Evolutionary conservation across 1,284 basidiomycete genomes (phyloP), one percentile per base, ranked within the genome.

Genomic region (Papiliotrema flavescens): DNA sequence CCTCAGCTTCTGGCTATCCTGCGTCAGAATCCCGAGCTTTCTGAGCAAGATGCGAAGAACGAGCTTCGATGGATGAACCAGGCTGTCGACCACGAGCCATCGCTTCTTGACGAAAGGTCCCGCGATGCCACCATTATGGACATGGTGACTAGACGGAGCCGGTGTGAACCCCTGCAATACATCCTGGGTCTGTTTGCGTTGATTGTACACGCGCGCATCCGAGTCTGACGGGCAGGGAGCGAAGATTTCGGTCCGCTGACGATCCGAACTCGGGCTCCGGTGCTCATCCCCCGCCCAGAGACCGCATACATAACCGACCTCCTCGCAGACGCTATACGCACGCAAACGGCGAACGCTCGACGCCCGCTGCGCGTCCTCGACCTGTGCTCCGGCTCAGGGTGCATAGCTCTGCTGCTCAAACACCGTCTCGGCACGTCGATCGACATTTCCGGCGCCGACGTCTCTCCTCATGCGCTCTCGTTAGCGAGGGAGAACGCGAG

Each of bases 271-370:
- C 83, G 87, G 23, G 78, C 86, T 2, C 93, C 93, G 0, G 84
- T 86, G 5, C 84, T 96, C 56, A 96, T 96, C 44, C 92, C 93
- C 2, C 86, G 92, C 7, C 88, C 91, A 41, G 92, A 97, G 74
- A 97, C 93, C 1, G 92, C 95, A 64, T 77, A 90, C 44, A 57
- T 74, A 39, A 62, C 70, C 88, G 87, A 88, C 51, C 65, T 42
- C 19, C 56, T 64, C 47, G 65, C 53, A 48, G 66, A 57, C 6
- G 41, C 24, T 8, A 55, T 70, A 15, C 20, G 14, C 28, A 24
- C 26, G 2, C 17, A 22, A 13, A 19, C 78, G 83, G 1, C 41
- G 14, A 2, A 35, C 3, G 17, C 34, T 14, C 7, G 15, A 19
- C 19, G 23, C 6, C 54, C 54, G 15, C 37, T 69, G 17, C 36